These are phyloP conservation scores for Candida tropicalis DNA, from an alignment of 1,139 yeast genomes.

Conservation along the genomic window DNA sequence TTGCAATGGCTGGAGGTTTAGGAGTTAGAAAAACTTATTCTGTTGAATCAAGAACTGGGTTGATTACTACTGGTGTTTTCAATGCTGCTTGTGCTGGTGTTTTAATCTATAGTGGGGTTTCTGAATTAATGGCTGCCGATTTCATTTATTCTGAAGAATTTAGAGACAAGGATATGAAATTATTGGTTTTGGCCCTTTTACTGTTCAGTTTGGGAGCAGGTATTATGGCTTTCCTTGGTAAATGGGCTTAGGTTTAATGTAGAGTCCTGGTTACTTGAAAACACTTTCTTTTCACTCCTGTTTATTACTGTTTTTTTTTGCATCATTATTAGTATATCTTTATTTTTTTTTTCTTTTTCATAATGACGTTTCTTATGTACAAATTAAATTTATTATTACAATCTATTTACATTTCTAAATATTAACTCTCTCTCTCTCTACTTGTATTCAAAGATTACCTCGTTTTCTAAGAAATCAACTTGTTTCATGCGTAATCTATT, in stretches of 20 bases:
- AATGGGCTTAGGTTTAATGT: conserved; percentile 41
- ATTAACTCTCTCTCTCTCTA: conserved; percentile 4
- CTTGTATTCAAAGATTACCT: conserved; percentile 24
- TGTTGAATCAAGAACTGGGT: conserved; percentile 34
- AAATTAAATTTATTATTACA: neutral
- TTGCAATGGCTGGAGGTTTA: conserved; percentile 40
- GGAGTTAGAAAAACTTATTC: conserved; percentile 38
- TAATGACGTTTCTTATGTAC: neutral
- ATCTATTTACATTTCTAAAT: conserved; percentile 1
- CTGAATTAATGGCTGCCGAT: conserved; percentile 46
- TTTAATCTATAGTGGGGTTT: conserved; percentile 39
- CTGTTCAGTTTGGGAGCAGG: conserved; percentile 38
- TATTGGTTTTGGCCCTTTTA: conserved; percentile 27
- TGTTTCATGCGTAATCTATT: conserved; percentile 23
- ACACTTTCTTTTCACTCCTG: too few relatives aligned
- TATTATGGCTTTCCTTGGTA: conserved; percentile 44
- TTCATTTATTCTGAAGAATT: conserved; percentile 35
- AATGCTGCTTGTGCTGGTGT: conserved; percentile 43
- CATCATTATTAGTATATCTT: neutral
- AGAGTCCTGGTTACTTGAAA: too few relatives aligned
- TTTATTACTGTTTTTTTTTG: too few relatives aligned
- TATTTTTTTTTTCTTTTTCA: neutral
- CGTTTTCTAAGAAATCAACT: conserved; percentile 39
- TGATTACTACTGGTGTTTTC: conserved; percentile 38
- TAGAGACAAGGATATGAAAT: conserved; percentile 19